Evolutionary conservation across 331 rosid species (phyloP).

Genomic region (Acacia pycnantha): DNA sequence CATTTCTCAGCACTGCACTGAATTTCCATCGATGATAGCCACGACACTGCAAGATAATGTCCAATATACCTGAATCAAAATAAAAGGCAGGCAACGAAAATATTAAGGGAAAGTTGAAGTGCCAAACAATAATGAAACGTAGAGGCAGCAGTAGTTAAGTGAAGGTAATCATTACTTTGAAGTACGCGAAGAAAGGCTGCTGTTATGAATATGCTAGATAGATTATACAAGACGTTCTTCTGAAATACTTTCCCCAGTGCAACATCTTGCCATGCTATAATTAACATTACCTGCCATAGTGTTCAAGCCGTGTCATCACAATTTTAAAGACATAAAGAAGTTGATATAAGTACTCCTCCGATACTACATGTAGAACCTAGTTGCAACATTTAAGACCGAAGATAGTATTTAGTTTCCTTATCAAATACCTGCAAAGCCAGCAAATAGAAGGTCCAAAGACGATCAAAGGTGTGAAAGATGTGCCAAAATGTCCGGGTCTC

Average conservation of each 20-base stretch:
- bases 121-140: background rate
- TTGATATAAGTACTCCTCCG: background rate
- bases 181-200: conserved; percentile 89
- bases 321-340: conserved; percentile 9
- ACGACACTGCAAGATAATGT: conserved; percentile 72
- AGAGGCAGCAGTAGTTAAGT: conserved; percentile 23
- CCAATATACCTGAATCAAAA: conserved; percentile 65
- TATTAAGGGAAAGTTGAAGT: background rate
- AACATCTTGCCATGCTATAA: conserved; percentile 68
- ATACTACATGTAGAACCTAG: too few species aligned
- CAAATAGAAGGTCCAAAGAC: conserved; percentile 91
- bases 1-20: conserved; percentile 62
- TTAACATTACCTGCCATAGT: conserved; percentile 63
- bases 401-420: background rate
- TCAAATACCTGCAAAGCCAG: conserved; percentile 82
- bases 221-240: conserved; percentile 55
- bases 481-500: conserved; percentile 94
- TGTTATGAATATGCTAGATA: conserved; percentile 92
- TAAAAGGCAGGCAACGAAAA: conserved; percentile 2
- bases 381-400: too few species aligned
- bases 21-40: conserved; percentile 87
- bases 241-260: conserved; percentile 51
- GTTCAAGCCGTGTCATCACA: conserved; percentile 29
- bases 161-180: conserved; percentile 70
- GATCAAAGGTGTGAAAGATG: conserved; percentile 85